Evolutionary conservation across 352 stramenopile genomes (phyloP), one percentile per base, ranked within the genome.

Genomic region (Globisporangium polare): DNA sequence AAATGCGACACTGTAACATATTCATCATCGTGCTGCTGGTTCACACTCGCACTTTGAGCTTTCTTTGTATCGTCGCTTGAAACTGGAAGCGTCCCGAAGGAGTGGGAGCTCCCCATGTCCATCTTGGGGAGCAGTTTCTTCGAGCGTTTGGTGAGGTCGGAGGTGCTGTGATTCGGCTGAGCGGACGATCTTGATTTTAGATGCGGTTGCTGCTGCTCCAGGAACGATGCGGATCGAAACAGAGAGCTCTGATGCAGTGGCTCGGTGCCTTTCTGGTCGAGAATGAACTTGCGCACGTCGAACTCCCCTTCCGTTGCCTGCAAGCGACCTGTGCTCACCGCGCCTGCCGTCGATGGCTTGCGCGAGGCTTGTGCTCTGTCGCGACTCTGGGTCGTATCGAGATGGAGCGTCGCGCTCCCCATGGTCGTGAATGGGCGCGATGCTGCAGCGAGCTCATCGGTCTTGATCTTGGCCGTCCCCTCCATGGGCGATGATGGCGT

Each of bases 221-320:
- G 49, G 24, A 78, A 68, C 24, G 53, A 62, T 0, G 70, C 68
- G 4, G 64, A 65, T 22, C 81, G 80, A 46, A 93, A 93, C 17
- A 93, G 60, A 1, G 77, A 64, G 39, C 71, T 88, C 50, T 85
- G 76, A 54, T 90, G 76, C 1, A 89, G 67, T 17, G 77, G 71
- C 41, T 80, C 75, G 0, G 66, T 50, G 12, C 55, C 58, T 39
- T 89, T 90, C 59, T 93, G 80, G 35, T 89, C 67, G 3, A 90
- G 51, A 3, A 90, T 58, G 43, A 90, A 89, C 47, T 83, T 79
- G 53, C 67, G 75, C 26, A 89, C 79, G 27, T 90, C 74, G 26
- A 90, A 90, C 26, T 86, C 75, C 13, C 62, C 52, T 15, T 55
- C 39, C 17, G 41, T 15, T 6, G 56, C 6, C 17, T 68, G 35